These are phyloP conservation scores for Xylariaceae sp. DNA, from an alignment of 2,329 filamentous ascomycete genomes.

Conservation along the genomic window DNA sequence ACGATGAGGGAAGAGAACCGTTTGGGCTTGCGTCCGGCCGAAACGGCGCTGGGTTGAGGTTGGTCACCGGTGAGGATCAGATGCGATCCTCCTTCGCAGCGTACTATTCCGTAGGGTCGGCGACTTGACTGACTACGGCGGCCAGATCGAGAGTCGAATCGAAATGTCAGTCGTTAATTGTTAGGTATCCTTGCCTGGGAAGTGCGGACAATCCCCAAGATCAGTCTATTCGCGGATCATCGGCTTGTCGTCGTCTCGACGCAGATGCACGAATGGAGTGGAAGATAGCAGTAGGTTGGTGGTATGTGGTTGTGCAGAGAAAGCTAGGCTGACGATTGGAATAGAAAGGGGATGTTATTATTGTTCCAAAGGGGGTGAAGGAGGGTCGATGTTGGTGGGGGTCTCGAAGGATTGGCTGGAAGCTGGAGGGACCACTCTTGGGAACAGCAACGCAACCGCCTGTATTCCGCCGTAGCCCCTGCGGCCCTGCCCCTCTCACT, in stretches of 20 bases:
- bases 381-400: slow-evolving; percentile 17
- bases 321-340: slow-evolving; percentile 16
- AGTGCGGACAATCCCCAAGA: slow-evolving; percentile 6
- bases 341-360: slow-evolving; percentile 16
- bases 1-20: slow-evolving; percentile 18
- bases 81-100: slow-evolving; percentile 3
- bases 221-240: slow-evolving; percentile 10
- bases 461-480: not conserved
- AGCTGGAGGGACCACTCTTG: slow-evolving; percentile 7
- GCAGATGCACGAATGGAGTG: slow-evolving; percentile 10
- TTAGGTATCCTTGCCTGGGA: slow-evolving; percentile 1
- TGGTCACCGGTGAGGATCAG: slow-evolving; percentile 3
- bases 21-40: slow-evolving; percentile 23
- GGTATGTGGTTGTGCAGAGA: slow-evolving; percentile 2
- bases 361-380: slow-evolving; percentile 19
- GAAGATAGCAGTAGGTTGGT: not conserved
- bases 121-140: slow-evolving; percentile 3
- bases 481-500: slow-evolving; percentile 10
- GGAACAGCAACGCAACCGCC: slow-evolving; percentile 7
- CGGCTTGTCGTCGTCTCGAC: slow-evolving; percentile 2
- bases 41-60: slow-evolving; percentile 20
- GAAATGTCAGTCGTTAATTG: not conserved
- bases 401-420: slow-evolving; percentile 17
- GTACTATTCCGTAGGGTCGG: not conserved
- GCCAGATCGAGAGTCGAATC: slow-evolving; percentile 4